Evolutionary conservation across 2,329 filamentous ascomycete species (phyloP).

Genomic region (Thielaviopsis cerberus): DNA sequence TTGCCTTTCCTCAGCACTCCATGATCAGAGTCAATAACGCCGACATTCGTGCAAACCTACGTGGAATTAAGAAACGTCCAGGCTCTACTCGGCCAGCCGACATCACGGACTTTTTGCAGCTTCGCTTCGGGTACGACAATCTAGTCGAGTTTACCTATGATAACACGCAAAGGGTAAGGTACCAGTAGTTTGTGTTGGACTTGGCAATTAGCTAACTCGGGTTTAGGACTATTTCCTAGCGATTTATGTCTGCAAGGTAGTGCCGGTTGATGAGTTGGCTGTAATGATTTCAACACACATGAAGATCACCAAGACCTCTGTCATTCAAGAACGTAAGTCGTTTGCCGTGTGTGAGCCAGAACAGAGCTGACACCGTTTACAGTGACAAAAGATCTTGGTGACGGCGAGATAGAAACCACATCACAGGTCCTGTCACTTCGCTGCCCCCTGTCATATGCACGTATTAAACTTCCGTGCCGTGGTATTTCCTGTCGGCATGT

Average conservation of each 20-base stretch:
- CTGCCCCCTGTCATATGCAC: constrained; percentile 74
- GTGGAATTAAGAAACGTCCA: constrained; percentile 87
- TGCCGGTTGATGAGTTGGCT: constrained; percentile 54
- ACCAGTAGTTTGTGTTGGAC: not conserved
- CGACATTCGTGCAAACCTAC: constrained; percentile 80
- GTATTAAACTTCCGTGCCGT: constrained; percentile 63
- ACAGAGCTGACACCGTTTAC: constrained; percentile 9
- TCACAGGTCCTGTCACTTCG: constrained; percentile 80
- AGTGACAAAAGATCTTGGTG: constrained; percentile 68
- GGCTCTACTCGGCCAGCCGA: constrained; percentile 88
- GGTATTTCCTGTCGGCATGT: constrained; percentile 69
- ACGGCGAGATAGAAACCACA: constrained; percentile 75
- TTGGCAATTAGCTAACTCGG: constrained; percentile 11
- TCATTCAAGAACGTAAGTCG: constrained; percentile 63
- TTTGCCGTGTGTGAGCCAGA: not conserved
- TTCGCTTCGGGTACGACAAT: constrained; percentile 55
- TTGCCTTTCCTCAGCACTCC: constrained; percentile 79
- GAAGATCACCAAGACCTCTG: constrained; percentile 61
- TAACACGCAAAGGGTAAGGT: constrained; percentile 59
- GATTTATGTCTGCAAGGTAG: constrained; percentile 56
- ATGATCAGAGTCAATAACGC: constrained; percentile 80
- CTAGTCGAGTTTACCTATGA: constrained; percentile 77
- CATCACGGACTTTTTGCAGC: constrained; percentile 58
- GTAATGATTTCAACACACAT: constrained; percentile 44
- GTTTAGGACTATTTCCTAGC: constrained; percentile 52